These are phyloP conservation scores for Leccinum pachyderme DNA, from an alignment of 1,284 basidiomycete species.

Conservation along the genomic window DNA sequence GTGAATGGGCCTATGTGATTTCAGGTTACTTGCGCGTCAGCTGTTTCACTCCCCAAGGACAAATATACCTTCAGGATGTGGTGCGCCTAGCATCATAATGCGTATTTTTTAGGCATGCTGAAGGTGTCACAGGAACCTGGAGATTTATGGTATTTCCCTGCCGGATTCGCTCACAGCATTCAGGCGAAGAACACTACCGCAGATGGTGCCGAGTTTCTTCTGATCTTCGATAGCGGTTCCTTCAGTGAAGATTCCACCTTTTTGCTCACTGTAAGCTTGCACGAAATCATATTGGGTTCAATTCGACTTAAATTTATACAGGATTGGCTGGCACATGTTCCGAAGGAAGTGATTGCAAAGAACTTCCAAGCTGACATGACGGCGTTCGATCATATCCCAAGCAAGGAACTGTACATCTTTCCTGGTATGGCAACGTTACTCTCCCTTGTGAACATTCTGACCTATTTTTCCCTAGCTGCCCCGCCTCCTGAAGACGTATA, in stretches of 20 bases:
- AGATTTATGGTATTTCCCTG: constrained; percentile 61
- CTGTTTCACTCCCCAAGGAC: constrained; percentile 48
- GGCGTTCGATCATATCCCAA: constrained; percentile 49
- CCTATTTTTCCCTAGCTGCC: constrained; percentile 26
- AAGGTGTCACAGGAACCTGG: constrained; percentile 31
- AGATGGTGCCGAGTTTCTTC: constrained; percentile 56
- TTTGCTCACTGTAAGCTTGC: constrained; percentile 32
- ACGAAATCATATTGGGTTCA: background rate
- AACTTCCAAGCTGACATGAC: constrained; percentile 46
- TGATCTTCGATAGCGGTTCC: constrained; percentile 54
- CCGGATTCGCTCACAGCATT: constrained; percentile 43
- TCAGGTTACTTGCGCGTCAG: constrained; percentile 45
- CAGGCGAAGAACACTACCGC: constrained; percentile 49
- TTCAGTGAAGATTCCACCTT: constrained; percentile 62
- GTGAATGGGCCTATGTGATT: constrained; percentile 55
- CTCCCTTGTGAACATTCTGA: constrained; percentile 1
- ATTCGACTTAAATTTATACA: constrained; percentile 1
- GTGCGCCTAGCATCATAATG: constrained; percentile 31
- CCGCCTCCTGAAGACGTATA: constrained; percentile 42
- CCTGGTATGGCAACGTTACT: constrained; percentile 35
- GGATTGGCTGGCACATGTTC: constrained; percentile 54
- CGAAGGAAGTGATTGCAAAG: constrained; percentile 53
- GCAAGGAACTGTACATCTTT: constrained; percentile 54
- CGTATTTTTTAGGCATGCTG: background rate
- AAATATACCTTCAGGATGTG: constrained; percentile 47